These are phyloP conservation scores for Mychonastes homosphaera DNA, from an alignment of 139 green algal genomes.

Conservation along the genomic window DNA sequence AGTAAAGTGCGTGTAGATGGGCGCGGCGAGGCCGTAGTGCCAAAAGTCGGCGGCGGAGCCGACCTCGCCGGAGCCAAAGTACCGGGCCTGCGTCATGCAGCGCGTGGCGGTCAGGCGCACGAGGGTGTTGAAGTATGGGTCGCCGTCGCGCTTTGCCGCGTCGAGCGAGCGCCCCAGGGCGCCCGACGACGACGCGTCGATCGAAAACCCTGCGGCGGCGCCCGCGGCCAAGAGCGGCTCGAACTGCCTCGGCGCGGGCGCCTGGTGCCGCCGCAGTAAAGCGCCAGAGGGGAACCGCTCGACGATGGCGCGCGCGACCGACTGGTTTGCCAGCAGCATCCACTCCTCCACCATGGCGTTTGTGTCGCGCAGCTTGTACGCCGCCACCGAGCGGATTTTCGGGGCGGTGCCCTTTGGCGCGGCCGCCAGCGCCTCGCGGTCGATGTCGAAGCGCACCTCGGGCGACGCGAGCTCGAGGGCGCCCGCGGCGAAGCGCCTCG, in stretches of 20 bases:
- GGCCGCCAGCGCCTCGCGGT: constrained; percentile 84
- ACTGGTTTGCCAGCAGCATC: constrained; percentile 93
- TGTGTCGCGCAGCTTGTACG: constrained; percentile 56
- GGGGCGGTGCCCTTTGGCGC: not conserved
- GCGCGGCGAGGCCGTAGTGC: constrained; percentile 86
- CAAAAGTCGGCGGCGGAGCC: constrained; percentile 49
- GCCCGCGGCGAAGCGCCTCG: constrained; percentile 50
- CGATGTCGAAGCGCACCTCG: constrained; percentile 93
- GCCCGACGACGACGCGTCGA: constrained; percentile 45
- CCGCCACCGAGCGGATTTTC: not conserved
- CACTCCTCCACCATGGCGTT: constrained; percentile 99
- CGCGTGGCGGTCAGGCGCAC: constrained; percentile 93
- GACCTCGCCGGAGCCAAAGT: constrained; percentile 35
- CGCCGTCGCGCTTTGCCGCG: constrained; percentile 43
- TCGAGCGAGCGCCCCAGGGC: constrained; percentile 69
- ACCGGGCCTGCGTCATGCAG: constrained; percentile 82
- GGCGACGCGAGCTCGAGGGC: constrained; percentile 84
- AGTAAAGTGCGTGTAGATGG: constrained; percentile 97
- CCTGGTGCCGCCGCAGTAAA: constrained; percentile 72
- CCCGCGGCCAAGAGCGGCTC: constrained; percentile 53
- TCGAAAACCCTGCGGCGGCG: constrained; percentile 42
- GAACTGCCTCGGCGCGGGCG: constrained; percentile 54
- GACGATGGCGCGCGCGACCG: constrained; percentile 77
- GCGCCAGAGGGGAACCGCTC: constrained; percentile 55
- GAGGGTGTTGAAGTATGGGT: constrained; percentile 97